A percentile compares a stretch with the other conserved stretches of the same genome.
Evolutionary conservation across 345 rosid genomes (phyloP).

Genomic region (Lepidium africanum): DNA sequence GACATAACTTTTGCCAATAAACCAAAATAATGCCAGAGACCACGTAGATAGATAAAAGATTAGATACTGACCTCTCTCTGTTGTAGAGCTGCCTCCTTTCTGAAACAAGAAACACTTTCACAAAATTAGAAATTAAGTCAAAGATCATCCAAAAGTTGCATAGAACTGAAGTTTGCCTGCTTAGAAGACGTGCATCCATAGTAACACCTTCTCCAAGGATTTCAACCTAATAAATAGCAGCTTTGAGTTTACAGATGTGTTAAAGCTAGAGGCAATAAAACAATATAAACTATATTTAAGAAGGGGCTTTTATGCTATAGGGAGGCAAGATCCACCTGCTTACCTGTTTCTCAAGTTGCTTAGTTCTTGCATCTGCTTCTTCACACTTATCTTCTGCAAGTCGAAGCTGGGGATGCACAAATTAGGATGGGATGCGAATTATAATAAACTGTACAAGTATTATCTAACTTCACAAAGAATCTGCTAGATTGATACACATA

Average conservation of each 20-base stretch:
- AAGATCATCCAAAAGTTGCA: not conserved
- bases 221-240: slow-evolving; percentile 49
- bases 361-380: slow-evolving; percentile 81
- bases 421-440: slow-evolving; percentile 30
- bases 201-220: slow-evolving; percentile 85
- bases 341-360: slow-evolving; percentile 86
- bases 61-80: slow-evolving; percentile 70
- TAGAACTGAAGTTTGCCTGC: slow-evolving; percentile 51
- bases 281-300: not conserved
- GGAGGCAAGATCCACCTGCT: not conserved
- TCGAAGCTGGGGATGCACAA: slow-evolving; percentile 64
- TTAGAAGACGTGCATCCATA: slow-evolving; percentile 68
- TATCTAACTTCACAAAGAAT: slow-evolving; percentile 5
- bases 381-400: slow-evolving; percentile 78
- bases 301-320: not conserved
- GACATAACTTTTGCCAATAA: not conserved
- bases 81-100: slow-evolving; percentile 90
- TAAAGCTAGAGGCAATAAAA: not conserved
- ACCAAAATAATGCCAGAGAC: not conserved
- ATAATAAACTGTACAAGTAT: not conserved
- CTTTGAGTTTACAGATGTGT: not conserved
- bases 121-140: slow-evolving; percentile 5
- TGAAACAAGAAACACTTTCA: slow-evolving; percentile 32
- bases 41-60: not conserved
- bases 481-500: not conserved